Evolutionary conservation across 805 yeast genomes (phyloP), one percentile per base, ranked within the genome.

Genomic region (Kurtzmaniella cleridarum): DNA sequence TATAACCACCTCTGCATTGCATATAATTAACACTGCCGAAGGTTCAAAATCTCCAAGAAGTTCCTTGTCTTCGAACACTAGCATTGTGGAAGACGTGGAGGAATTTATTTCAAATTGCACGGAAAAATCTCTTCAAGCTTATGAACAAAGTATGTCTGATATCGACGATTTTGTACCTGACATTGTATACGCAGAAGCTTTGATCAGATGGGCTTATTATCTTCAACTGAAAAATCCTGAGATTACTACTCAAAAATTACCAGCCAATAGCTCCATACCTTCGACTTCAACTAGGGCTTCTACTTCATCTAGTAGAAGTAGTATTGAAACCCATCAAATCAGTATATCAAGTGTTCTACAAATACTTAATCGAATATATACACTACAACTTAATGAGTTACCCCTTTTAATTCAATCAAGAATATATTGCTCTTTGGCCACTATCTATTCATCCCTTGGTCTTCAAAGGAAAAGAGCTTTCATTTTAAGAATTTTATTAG

Each of bases 161-260:
- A 69, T 73, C 7, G 87, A 80, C 40, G 95, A 91, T 46, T 76
- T 76, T 46, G 90, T 83, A 0, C 97, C 98, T 0, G 91, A 81
- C 42, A 59, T 83, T 1, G 89, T 89, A 0, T 84, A 79, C 46
- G 78, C 84, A 32, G 96, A 88, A 46, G 70, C 82, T 2, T 65
- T 84, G 2, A 47, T 89, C 26, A 69, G 96, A 42, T 20, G 24
- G 24, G 24, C 24, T 5, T 20, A 20, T 20, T 20, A 20, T 8
- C 24, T 20, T 8, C 24, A 20, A 20, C 24, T 20, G 24, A 49
- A 45, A 15, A 40, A 27, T 27, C 13, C 30, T 5, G 15, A 27
- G 10, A 9, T 12, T 6, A 27, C 15, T 27, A 13, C 15, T 6
- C 15, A 27, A 9, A n/a, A 13, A n/a, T 12, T 27, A 9, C 30